Conservation (phyloP, 139 green algal species). For the Chlamydomonas sp. region DNA sequence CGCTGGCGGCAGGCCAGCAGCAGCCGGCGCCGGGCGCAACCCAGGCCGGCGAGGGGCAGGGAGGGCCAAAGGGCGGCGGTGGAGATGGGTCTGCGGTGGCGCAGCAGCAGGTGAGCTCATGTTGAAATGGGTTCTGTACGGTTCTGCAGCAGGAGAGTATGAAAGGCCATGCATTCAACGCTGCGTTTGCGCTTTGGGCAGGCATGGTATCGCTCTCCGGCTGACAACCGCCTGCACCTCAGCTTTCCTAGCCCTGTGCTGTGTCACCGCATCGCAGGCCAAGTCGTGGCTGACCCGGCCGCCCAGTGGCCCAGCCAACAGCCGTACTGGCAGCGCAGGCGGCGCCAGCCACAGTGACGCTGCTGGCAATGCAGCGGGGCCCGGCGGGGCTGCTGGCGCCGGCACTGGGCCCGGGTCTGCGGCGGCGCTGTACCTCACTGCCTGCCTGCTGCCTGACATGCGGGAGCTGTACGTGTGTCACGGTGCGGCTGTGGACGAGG, state of each 20-base stretch:
- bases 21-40: background rate
- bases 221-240: too few species aligned
- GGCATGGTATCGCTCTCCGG: too few species aligned
- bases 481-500: slow-evolving; percentile 14
- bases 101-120: too few species aligned
- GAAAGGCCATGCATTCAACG: too few species aligned
- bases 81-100: background rate
- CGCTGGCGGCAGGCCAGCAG: background rate
- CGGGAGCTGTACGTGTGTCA: slow-evolving; percentile 26
- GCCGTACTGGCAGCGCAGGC: background rate
- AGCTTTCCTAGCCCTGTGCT: background rate
- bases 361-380: background rate
- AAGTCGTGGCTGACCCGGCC: slow-evolving; percentile 12
- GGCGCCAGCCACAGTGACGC: too few species aligned
- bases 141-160: too few species aligned
- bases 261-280: background rate
- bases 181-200: too few species aligned
- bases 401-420: background rate
- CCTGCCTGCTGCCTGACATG: background rate
- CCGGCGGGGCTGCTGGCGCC: background rate
- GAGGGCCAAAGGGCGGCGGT: background rate
- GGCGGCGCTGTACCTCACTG: slow-evolving; percentile 19
- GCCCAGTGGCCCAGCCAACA: background rate
- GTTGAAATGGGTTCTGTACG: too few species aligned
- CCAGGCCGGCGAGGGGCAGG: background rate